Percentiles rank a stretch among this genome's conserved stretches.
phyloP scores from a whole-genome alignment of 2,329 filamentous ascomycete genomes.

The Colletotrichum sublineola region DNA sequence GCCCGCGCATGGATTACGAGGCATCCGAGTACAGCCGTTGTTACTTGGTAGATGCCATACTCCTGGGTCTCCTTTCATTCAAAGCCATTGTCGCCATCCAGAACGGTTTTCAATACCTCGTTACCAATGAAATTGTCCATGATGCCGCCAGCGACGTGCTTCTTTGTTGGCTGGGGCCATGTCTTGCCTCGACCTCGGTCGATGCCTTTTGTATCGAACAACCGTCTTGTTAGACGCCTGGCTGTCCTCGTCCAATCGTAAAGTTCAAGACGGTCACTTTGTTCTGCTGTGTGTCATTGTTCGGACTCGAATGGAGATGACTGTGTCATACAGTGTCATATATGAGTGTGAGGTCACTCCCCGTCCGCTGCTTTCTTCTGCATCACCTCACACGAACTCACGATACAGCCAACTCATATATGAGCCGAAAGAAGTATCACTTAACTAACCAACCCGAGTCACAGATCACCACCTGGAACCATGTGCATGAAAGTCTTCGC shows the following conservation, averaged over 20 bases:
- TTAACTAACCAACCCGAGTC: not conserved
- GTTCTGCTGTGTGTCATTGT: too few species aligned
- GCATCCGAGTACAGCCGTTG: not conserved
- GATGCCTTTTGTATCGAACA: not conserved
- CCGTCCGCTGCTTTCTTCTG: too few species aligned
- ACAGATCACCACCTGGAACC: too few species aligned
- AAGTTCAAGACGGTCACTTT: not conserved
- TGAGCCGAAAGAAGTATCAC: not conserved
- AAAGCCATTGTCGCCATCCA: not conserved
- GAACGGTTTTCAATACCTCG: too few species aligned
- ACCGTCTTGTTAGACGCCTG: not conserved
- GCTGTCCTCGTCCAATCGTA: not conserved
- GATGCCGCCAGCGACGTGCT: not conserved
- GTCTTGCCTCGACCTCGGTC: not conserved
- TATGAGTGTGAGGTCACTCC: not conserved
- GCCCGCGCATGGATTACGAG: not conserved
- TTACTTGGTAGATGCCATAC: not conserved
- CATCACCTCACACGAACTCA: not conserved
- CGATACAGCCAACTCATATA: not conserved
- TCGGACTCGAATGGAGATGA: not conserved
- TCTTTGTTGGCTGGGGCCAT: not conserved
- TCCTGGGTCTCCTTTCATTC: not conserved
- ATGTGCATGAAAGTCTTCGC: conserved; percentile 37
- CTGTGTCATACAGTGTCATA: not conserved
- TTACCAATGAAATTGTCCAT: too few species aligned